A percentile compares a stretch with the other conserved stretches of the same genome.
Conservation (phyloP, 352 stramenopile genomes). For the Elongisporangium senticosum region DNA sequence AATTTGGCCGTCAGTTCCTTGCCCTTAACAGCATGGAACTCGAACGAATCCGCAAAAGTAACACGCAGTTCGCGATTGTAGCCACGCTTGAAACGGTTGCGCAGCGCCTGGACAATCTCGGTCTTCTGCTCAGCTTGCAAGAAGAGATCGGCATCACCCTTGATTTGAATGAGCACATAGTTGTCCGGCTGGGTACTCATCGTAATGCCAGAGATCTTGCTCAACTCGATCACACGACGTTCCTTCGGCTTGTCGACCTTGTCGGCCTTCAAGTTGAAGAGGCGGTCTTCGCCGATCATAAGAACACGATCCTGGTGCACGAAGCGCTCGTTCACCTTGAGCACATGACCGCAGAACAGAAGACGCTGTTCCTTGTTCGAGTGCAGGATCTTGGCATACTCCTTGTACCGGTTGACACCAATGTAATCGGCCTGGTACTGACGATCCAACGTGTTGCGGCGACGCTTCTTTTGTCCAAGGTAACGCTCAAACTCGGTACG, state of each 20-base stretch:
- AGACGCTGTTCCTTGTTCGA: slow-evolving; percentile 54
- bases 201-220: slow-evolving; percentile 45
- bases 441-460: slow-evolving; percentile 71
- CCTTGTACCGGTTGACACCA: slow-evolving; percentile 60
- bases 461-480: slow-evolving; percentile 81
- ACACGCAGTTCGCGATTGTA: slow-evolving; percentile 55
- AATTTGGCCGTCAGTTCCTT: slow-evolving; percentile 69
- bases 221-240: slow-evolving; percentile 61
- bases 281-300: slow-evolving; percentile 62
- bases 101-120: slow-evolving; percentile 69
- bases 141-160: slow-evolving; percentile 71
- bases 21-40: slow-evolving; percentile 68
- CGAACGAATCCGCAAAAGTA: slow-evolving; percentile 58
- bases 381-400: slow-evolving; percentile 59
- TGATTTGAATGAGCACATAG: slow-evolving; percentile 73
- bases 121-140: slow-evolving; percentile 73
- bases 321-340: slow-evolving; percentile 84
- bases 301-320: slow-evolving; percentile 72
- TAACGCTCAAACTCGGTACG: slow-evolving; percentile 83
- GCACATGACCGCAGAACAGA: slow-evolving; percentile 59
- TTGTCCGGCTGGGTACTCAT: slow-evolving; percentile 81
- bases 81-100: slow-evolving; percentile 52
- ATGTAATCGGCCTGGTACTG: slow-evolving; percentile 78
- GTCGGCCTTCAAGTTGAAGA: slow-evolving; percentile 85
- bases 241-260: slow-evolving; percentile 82